phyloP scores from a whole-genome alignment of 306 rosid species.

The Herpetospermum pedunculosum region DNA sequence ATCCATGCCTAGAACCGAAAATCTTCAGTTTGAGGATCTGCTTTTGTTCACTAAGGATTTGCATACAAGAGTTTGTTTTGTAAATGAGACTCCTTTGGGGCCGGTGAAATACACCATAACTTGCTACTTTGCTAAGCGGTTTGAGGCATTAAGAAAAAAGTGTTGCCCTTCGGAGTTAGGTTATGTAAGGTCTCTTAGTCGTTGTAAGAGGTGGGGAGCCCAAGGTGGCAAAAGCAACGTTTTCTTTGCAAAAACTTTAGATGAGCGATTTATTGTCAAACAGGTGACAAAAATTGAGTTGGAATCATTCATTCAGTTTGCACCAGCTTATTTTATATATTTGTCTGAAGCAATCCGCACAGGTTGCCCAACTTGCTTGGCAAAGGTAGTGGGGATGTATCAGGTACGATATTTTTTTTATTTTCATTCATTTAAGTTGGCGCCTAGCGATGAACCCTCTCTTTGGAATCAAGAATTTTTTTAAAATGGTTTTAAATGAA shows the following conservation, averaged over 20 bases:
- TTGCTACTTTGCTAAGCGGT: slow-evolving; percentile 69
- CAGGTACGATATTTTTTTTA: slow-evolving; percentile 42
- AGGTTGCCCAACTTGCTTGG: slow-evolving; percentile 88
- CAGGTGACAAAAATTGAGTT: slow-evolving; percentile 91
- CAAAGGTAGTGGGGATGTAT: slow-evolving; percentile 92
- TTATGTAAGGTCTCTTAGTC: slow-evolving; percentile 78
- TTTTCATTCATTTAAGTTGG: background rate
- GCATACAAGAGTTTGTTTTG: slow-evolving; percentile 79
- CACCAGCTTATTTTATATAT: slow-evolving; percentile 75
- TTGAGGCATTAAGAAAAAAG: slow-evolving; percentile 74
- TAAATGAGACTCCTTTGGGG: slow-evolving; percentile 67
- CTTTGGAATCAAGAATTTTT: background rate
- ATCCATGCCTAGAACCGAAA: slow-evolving; percentile 54
- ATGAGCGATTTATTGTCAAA: slow-evolving; percentile 85
- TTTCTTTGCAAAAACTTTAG: slow-evolving; percentile 89
- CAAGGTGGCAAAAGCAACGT: slow-evolving; percentile 99
- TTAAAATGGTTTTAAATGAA: background rate
- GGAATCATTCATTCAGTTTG: slow-evolving; percentile 79
- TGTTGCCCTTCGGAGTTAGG: slow-evolving; percentile 88
- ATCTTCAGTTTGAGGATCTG: slow-evolving; percentile 42
- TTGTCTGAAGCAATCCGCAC: slow-evolving; percentile 60
- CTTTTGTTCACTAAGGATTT: slow-evolving; percentile 42
- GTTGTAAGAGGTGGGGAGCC: slow-evolving; percentile 96
- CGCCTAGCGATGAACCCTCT: background rate
- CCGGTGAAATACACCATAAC: slow-evolving; percentile 62